Base-by-base conservation (phyloP, 208 protist species). In the Crithidia fasciculata region DNA sequence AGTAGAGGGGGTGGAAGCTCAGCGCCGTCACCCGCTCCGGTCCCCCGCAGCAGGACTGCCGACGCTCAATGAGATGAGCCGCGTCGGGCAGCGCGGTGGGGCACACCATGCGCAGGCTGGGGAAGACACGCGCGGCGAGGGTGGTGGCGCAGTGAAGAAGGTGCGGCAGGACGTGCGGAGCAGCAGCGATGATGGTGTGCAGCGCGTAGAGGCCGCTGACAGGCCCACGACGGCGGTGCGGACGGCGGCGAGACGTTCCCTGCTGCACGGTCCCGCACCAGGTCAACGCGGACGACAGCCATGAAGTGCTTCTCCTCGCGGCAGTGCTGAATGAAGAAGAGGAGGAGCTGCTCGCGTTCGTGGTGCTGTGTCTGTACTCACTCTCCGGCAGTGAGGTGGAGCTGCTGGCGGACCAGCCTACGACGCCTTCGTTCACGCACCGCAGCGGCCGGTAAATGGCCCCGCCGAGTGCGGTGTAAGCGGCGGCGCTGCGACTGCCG, bases 21-120 rank as follows among this genome's bases (percentile, higher is more conserved):
- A 83, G 28, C n/a, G 85, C 77, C 18, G 69, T 80, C n/a, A 93
- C 86, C 58, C 72, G 62, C 76, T 96, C 92, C 7, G 85, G 75
- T 53, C 74, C 74, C 8, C 60, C 62, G 50, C 61, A 12, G 41
- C 54, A 57, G 5, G 72, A 65, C 28, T 53, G 76, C 15, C 64
- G 70, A 4, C 66, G 45, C 44, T 45, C 28, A 16, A 69, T 45
- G 47, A 71, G 57, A 49, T 52, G 64, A 19, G 53, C 37, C 50
- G 74, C 53, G 65, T 63, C 52, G 0, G 85, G 85, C 19, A 96
- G 67, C 8, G 84, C 86, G 10, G 79, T 78, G 2, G 91, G 89
- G 43, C 91, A 90, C 0, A 85, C 9, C 13, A 76, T 49, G 28
- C 88, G 86, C 41, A 96, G 12, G 10, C 73, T 58, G 1, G 88